Base-by-base conservation (phyloP, 768 basidiomycete species). In the Podaxis sp. region DNA sequence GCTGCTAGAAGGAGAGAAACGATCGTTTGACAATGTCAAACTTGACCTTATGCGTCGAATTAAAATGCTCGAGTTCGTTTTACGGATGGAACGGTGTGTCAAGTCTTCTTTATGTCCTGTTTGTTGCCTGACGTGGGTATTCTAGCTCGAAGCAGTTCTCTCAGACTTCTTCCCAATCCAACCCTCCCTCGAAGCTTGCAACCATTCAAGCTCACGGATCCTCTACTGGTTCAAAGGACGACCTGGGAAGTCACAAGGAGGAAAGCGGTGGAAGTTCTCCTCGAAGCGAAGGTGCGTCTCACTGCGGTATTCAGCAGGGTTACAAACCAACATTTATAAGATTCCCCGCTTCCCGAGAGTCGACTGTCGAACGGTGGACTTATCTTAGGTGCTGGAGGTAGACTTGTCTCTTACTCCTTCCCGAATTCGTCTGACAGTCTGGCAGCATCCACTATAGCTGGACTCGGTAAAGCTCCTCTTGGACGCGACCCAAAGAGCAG, bases 1-100 rank as follows among this genome's bases (percentile, higher is more conserved):
- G 22, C 84, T 99, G 51, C 85, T 99, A 60, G 97, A 99, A 74
- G 97, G 97, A 59, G 96, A 99, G 74, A 88, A 95, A 62, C 86
- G 96, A 66, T 97, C 95, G 0, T 96, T 96, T 68, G 97, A 99
- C 76, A 99, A 98, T 74, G 87, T 96, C 65, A 94, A 97, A 76
- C 84, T 95, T 65, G 97, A 99, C 77, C 82, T 99, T 37, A 89
- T 96, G 85, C 87, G 96, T 65, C 87, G 97, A 63, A 97, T 98
- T 68, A 97, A 97, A 85, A 97, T 99, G 96, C 87, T 99, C 56
- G 97, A 99, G 77, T 98, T 95, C 76, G 97, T 96, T 44, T 81
- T 99, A 53, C 88, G 95, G 52, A 88, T 96, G 80, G 97, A 99
- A 79, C 88, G 97, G 96, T 97, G 66, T 70, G 85, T 80, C 65